Conservation (phyloP, 2,329 filamentous ascomycete genomes). For the Xylaria sp. region DNA sequence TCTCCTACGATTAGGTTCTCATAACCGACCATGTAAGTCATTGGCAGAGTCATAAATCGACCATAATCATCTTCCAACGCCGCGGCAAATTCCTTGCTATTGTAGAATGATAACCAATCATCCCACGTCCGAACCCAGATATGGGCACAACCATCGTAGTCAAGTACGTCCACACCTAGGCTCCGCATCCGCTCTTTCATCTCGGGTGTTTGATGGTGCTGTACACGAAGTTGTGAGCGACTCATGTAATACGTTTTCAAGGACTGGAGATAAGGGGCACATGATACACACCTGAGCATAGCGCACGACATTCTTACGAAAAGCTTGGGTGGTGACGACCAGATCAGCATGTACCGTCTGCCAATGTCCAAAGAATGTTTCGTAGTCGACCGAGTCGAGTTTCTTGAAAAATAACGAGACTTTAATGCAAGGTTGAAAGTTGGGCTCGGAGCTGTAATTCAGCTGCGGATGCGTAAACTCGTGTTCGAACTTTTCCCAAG, state of each 20-base stretch:
- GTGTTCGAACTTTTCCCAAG: neutral
- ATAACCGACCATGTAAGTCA: neutral
- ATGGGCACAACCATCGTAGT: neutral
- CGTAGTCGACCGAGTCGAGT: neutral
- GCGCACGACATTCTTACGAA: neutral
- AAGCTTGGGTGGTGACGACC: neutral
- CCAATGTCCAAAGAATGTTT: neutral
- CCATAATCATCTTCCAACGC: neutral
- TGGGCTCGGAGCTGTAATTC: neutral
- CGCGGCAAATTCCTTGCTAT: neutral
- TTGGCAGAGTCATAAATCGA: neutral
- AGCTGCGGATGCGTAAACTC: neutral
- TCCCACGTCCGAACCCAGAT: constrained; percentile 2
- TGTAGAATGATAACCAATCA: neutral
- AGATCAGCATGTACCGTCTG: neutral
- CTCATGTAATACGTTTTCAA: neutral
- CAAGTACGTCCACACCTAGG: neutral
- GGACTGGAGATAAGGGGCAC: neutral
- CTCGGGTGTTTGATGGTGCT: constrained; percentile 4
- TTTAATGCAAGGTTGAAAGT: constrained; percentile 2
- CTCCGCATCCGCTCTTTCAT: neutral
- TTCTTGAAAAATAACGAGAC: neutral
- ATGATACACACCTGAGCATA: neutral
- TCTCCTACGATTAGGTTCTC: neutral
- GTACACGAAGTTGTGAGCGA: neutral